These are phyloP conservation scores for Cyphellophora attinorum DNA, from an alignment of 2,329 filamentous ascomycete genomes.

Conservation along the genomic window DNA sequence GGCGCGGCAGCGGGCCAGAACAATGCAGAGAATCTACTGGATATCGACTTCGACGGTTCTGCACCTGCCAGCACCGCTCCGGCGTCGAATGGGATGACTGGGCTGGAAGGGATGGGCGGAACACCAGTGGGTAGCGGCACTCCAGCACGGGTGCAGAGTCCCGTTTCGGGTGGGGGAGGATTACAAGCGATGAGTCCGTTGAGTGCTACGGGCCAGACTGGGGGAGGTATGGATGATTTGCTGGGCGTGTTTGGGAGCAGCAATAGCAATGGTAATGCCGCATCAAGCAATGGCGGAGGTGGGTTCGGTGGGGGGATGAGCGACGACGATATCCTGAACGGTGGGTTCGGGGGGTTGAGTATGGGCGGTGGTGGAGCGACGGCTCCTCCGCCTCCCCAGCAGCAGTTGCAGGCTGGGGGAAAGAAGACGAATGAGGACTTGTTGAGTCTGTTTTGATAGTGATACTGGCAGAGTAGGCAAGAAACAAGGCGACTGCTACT, in stretches of 20 bases:
- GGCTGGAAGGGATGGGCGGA: slow-evolving; percentile 47
- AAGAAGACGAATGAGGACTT: slow-evolving; percentile 57
- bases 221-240: slow-evolving; percentile 67
- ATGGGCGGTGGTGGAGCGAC: slow-evolving; percentile 59
- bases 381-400: too few species aligned
- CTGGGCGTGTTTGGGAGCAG: slow-evolving; percentile 58
- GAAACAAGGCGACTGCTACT: too few species aligned
- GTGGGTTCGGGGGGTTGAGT: slow-evolving; percentile 74
- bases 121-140: slow-evolving; percentile 21
- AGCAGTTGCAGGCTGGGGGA: slow-evolving; percentile 24
- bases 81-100: slow-evolving; percentile 54
- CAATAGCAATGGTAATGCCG: slow-evolving; percentile 22
- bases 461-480: too few species aligned
- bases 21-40: slow-evolving; percentile 89
- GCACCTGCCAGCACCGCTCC: slow-evolving; percentile 78
- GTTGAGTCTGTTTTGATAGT: slow-evolving; percentile 48
- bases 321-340: slow-evolving; percentile 58
- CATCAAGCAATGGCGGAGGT: slow-evolving; percentile 22
- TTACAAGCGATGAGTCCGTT: too few species aligned
- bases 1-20: slow-evolving; percentile 44
- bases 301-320: slow-evolving; percentile 22
- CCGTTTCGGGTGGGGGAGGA: slow-evolving; percentile 28
- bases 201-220: slow-evolving; percentile 19
- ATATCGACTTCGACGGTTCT: slow-evolving; percentile 91
- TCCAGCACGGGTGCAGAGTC: slow-evolving; percentile 40